These are phyloP conservation scores for Lolium rigidum DNA, from an alignment of 176 grass and related monocot species.

Conservation along the genomic window DNA sequence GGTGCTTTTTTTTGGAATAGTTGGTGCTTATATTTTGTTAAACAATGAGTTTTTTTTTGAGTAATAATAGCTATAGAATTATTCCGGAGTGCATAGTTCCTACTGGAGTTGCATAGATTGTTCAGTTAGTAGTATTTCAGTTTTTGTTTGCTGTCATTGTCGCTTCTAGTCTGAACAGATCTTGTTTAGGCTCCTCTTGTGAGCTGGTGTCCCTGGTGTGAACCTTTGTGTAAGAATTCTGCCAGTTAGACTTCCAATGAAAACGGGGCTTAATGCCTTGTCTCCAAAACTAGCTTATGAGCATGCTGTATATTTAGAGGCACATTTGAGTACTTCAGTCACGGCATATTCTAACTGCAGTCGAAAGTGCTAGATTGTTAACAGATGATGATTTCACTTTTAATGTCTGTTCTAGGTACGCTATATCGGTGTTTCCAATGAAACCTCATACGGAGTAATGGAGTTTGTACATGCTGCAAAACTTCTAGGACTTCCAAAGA, in stretches of 20 bases:
- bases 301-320: not conserved
- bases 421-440: slow-evolving; percentile 67
- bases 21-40: not conserved
- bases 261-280: not conserved
- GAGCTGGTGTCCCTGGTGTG: not conserved
- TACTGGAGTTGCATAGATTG: not conserved
- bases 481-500: slow-evolving; percentile 59
- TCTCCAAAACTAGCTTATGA: slow-evolving; percentile 4
- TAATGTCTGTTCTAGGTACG: slow-evolving; percentile 56
- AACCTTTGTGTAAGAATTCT: not conserved
- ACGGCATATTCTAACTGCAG: not conserved
- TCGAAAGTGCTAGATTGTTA: not conserved
- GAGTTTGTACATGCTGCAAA: slow-evolving; percentile 29
- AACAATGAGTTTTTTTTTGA: not conserved
- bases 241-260: not conserved
- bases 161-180: slow-evolving; percentile 3
- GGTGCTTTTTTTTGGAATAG: too few species aligned
- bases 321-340: not conserved
- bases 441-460: slow-evolving; percentile 22
- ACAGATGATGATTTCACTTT: not conserved
- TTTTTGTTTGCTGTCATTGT: not conserved
- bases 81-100: not conserved
- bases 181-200: not conserved
- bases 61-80: not conserved
- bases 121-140: not conserved